phyloP scores from a whole-genome alignment of 331 rosid genomes.

The Malus hybrid region DNA sequence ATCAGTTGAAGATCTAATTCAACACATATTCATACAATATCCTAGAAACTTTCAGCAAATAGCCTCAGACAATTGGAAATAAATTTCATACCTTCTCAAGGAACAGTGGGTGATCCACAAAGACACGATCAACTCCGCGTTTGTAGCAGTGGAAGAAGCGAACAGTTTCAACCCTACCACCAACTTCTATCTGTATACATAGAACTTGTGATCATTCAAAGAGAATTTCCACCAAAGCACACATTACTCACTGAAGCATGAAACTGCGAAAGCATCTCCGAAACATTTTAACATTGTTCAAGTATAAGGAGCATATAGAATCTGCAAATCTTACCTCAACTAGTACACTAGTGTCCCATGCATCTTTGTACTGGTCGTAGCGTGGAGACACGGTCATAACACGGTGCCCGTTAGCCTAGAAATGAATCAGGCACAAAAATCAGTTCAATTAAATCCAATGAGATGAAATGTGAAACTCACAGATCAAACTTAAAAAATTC shows the following conservation, averaged over 20 bases:
- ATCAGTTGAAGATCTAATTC: neutral
- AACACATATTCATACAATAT: neutral
- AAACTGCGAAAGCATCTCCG: neutral
- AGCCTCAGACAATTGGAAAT: neutral
- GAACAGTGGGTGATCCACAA: constrained; percentile 39
- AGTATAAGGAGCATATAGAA: neutral
- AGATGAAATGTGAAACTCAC: neutral
- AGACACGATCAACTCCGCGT: constrained; percentile 51
- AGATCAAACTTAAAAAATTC: neutral
- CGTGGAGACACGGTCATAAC: constrained; percentile 47
- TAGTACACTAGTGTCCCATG: constrained; percentile 37
- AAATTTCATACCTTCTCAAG: constrained; percentile 28
- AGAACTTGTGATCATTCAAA: neutral
- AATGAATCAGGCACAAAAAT: neutral
- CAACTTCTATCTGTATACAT: constrained; percentile 20
- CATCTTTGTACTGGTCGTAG: constrained; percentile 47
- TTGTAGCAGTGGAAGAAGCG: constrained; percentile 47
- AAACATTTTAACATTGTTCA: neutral
- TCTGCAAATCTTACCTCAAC: constrained; percentile 16
- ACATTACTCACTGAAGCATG: neutral
- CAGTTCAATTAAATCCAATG: neutral
- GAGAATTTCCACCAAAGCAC: neutral
- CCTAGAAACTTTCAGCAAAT: too few species aligned
- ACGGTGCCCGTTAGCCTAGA: constrained; percentile 45
- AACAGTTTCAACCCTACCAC: constrained; percentile 21